Evolutionary conservation across 768 basidiomycete species (phyloP), one percentile per base, ranked within the genome.

Genomic region (Fistulinella prunicolor): DNA sequence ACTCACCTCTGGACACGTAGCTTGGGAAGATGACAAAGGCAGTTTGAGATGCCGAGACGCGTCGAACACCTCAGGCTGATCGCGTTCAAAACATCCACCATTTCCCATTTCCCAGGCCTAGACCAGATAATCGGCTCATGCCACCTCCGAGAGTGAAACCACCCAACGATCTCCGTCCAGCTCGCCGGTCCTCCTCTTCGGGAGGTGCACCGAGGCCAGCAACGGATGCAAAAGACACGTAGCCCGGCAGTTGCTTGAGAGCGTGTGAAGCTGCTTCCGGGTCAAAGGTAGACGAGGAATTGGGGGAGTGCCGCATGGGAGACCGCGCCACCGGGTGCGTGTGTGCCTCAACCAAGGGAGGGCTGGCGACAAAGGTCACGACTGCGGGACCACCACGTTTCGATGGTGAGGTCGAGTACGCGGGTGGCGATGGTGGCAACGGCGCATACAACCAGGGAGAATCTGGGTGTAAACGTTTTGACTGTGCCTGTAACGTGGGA

Each of bases 131-230:
- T 45, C 61, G 58, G 13, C 59, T 46, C 19, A 46, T 56, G 9
- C 51, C 53, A 9, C 49, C 47, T 9, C 56, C 59, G 16, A 61
- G 34, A n/a, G 46, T 32, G 41, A 66, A 53, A 22, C 50, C 38
- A 3, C 43, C 9, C 1, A 44, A 17, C 41, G 66, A 44, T 57
- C 53, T 49, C 43, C 61, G 53, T 47, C 51, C 43, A 59, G 58
- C 4, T 56, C 58, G 56, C 44, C 63, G 66, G 16, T 73, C 75
- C 40, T 73, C 70, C 30, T 67, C 66, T 21, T 73, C 77, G 1
- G 80, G 75, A 14, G 85, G 85, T 19, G 70, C 72, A 1, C 85
- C 85, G 8, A 86, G 71, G 20, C 85, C 85, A 66, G 83, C 83
- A 9, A 86, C 75, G 41, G 73, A 77, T 34, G 81, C 74, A 47